These are phyloP conservation scores for Barnettozyma populi DNA, from an alignment of 805 yeast species.

Conservation along the genomic window DNA sequence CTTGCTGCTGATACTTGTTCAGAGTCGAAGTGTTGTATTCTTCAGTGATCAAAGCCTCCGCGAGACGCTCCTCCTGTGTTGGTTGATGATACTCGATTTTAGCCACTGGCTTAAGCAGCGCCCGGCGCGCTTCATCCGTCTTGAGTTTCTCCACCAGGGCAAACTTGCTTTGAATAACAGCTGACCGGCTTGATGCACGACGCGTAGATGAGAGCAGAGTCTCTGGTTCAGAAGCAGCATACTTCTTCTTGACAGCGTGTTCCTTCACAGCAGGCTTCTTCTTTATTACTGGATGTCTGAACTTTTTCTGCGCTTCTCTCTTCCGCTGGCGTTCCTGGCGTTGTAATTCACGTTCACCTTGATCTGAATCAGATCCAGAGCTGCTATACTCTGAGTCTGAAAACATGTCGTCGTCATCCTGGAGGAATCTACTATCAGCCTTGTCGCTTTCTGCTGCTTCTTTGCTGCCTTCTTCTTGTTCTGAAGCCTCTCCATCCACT, in stretches of 20 bases:
- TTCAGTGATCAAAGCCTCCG: slow-evolving; percentile 88
- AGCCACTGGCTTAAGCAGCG: slow-evolving; percentile 36
- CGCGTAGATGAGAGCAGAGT: slow-evolving; percentile 48
- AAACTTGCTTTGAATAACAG: slow-evolving; percentile 73
- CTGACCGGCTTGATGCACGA: slow-evolving; percentile 69
- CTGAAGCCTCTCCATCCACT: slow-evolving; percentile 26
- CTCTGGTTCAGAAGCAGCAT: slow-evolving; percentile 40
- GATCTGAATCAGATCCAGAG: slow-evolving; percentile 42
- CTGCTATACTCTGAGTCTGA: slow-evolving; percentile 7
- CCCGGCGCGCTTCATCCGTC: slow-evolving; percentile 58
- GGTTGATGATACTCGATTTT: slow-evolving; percentile 37
- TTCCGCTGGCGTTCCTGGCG: slow-evolving; percentile 35
- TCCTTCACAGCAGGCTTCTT: slow-evolving; percentile 23
- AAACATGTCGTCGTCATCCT: slow-evolving; percentile 13
- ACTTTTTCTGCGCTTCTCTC: slow-evolving; percentile 26
- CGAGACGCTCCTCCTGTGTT: slow-evolving; percentile 41
- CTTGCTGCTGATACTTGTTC: slow-evolving; percentile 77
- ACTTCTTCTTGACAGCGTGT: slow-evolving; percentile 26
- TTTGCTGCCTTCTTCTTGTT: slow-evolving; percentile 3
- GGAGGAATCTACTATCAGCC: slow-evolving; percentile 13
- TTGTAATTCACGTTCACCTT: slow-evolving; percentile 61
- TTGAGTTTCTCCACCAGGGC: slow-evolving; percentile 70
- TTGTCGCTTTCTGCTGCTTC: slow-evolving; percentile 21
- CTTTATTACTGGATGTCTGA: slow-evolving; percentile 30
- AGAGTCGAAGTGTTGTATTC: slow-evolving; percentile 66